Base-by-base conservation (phyloP, 2,329 filamentous ascomycete genomes). In the Calonectria fujianensis region DNA sequence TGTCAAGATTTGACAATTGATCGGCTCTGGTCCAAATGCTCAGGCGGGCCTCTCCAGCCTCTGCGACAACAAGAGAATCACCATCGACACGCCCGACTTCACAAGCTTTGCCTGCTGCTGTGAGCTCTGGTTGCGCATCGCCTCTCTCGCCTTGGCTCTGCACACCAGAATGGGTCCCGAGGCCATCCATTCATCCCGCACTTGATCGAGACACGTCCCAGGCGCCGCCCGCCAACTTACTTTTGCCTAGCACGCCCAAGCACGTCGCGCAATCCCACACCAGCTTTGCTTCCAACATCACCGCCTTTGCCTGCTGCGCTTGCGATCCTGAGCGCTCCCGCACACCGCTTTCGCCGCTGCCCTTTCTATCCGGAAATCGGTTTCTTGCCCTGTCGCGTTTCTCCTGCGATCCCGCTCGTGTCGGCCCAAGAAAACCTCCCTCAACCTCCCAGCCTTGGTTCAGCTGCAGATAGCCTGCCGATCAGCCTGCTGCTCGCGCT, bases 1-100 rank as follows among this genome's bases (percentile, higher is more conserved):
- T 9, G 61, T 54, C 73, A 69, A 69, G 77, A 74, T 78, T 80
- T 78, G 79, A 80, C 77, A 77, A 73, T 76, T 70, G 72, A 78
- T 75, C 70, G 51, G 61, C 74, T 65, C 72, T 76, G 75, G 74
- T 74, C 74, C 74, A 77, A 74, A 77, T 76, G 79, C 77, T 78
- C 78, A 73, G 32, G 73, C 63, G 51, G 77, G 72, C 73, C 73
- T 79, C 78, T 75, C 70, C 76, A 76, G 51, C 66, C 48, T 67
- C 54, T 72, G 57, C 76, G 71, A 80, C 75, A 75, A 61, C 71
- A 67, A 68, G 76, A 75, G 74, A 75, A 78, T 74, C 76, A 80
- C 61, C 74, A 72, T 37, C 74, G 63, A 61, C n/a, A 41, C 65
- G 64, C 69, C 57, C 61, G 35, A 51, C 29, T 65, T 74, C 68